A percentile compares a stretch with the other conserved stretches of the same genome.
These are phyloP conservation scores for Aspergillus nidulans DNA, from an alignment of 495 filamentous ascomycete genomes.

Conservation along the genomic window DNA sequence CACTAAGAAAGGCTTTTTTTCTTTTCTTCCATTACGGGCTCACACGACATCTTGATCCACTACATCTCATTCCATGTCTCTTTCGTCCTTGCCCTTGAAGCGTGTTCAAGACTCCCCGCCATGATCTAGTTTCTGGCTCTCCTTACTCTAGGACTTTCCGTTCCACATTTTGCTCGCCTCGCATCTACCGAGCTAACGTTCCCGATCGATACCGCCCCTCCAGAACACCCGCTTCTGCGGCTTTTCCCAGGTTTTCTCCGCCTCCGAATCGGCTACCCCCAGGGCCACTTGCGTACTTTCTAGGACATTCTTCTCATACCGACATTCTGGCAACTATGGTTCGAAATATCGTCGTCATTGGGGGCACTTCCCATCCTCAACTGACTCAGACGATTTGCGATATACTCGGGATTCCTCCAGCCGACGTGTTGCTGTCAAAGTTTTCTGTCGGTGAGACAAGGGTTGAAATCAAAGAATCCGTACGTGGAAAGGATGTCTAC, in stretches of 20 bases:
- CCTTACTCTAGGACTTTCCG: conserved; percentile 15
- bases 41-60: conserved; percentile 22
- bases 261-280: conserved; percentile 22
- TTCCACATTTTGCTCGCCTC: conserved; percentile 12
- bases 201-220: conserved; percentile 26
- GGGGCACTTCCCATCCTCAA: conserved; percentile 86
- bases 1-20: conserved; percentile 26
- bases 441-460: conserved; percentile 93
- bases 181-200: conserved; percentile 20
- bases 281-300: conserved; percentile 14
- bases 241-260: conserved; percentile 27
- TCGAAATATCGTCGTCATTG: conserved; percentile 91
- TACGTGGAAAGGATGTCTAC: conserved; percentile 96
- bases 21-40: conserved; percentile 16
- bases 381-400: conserved; percentile 82
- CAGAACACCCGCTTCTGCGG: conserved; percentile 34
- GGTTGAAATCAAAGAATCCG: conserved; percentile 91
- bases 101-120: conserved; percentile 22
- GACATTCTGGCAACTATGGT: conserved; percentile 58
- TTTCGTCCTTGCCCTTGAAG: conserved; percentile 14
- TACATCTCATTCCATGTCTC: conserved; percentile 17
- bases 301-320: conserved; percentile 3
- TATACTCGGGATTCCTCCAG: conserved; percentile 77
- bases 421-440: conserved; percentile 78
- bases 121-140: conserved; percentile 36